Percentiles rank a stretch among this genome's conserved stretches.
phyloP scores from a whole-genome alignment of 495 filamentous ascomycete species.

The Penicillium cinerascens region DNA sequence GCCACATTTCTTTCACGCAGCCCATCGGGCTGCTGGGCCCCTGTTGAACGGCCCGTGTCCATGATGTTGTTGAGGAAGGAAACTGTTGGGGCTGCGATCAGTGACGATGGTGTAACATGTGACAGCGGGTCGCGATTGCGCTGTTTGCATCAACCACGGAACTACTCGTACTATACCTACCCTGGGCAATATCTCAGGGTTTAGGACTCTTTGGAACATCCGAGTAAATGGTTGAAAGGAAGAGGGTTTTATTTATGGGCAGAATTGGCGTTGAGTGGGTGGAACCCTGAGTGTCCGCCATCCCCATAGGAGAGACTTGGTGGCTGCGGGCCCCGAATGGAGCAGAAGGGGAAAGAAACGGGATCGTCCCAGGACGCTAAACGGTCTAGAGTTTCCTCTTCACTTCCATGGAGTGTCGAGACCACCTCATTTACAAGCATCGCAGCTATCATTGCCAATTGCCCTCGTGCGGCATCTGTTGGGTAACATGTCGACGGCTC shows the following conservation, averaged over 20 bases:
- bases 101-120: conserved; percentile 32
- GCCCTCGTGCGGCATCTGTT: conserved; percentile 5
- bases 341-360: conserved; percentile 30
- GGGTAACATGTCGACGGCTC: conserved; percentile 5
- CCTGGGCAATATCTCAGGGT: neutral
- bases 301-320: conserved; percentile 12
- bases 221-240: neutral
- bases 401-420: neutral
- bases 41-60: conserved; percentile 45
- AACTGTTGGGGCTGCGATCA: conserved; percentile 12
- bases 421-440: neutral
- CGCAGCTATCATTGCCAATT: neutral
- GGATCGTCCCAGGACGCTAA: conserved; percentile 5
- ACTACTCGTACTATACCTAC: conserved; percentile 1
- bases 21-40: conserved; percentile 38
- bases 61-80: conserved; percentile 30
- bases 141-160: conserved; percentile 18
- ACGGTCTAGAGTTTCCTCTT: conserved; percentile 8
- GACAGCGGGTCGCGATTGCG: conserved; percentile 24
- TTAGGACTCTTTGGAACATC: neutral
- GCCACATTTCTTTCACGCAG: conserved; percentile 45
- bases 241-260: conserved; percentile 13
- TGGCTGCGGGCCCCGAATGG: conserved; percentile 25
- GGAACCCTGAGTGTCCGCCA: conserved; percentile 12
- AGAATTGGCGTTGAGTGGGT: conserved; percentile 16